phyloP scores from a whole-genome alignment of 352 stramenopile species.

The Pythium coloratum region DNA sequence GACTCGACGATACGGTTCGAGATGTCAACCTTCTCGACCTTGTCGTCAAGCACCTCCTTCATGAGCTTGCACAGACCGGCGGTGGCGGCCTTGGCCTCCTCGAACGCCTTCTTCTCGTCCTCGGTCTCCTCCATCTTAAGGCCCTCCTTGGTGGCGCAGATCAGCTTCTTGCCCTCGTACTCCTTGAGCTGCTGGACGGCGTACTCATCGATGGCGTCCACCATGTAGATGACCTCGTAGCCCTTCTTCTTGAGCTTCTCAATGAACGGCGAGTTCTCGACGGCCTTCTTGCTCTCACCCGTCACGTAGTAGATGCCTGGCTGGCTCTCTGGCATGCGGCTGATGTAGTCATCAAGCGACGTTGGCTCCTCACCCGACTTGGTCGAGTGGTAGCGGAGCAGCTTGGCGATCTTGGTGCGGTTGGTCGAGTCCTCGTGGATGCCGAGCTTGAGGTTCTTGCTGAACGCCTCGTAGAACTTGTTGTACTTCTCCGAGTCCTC shows the following conservation, averaged over 20 bases:
- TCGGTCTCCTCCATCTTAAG: conserved; percentile 96
- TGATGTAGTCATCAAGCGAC: conserved; percentile 99
- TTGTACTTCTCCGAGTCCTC: conserved; percentile 98
- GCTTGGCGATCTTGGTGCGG: conserved; percentile 98
- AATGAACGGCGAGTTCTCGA: conserved; percentile 99
- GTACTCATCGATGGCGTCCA: conserved; percentile 99
- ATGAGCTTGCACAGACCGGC: conserved; percentile 99
- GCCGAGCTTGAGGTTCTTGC: conserved; percentile 99
- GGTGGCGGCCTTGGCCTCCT: conserved; percentile 98
- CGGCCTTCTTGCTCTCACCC: conserved; percentile 98
- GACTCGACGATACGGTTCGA: conserved; percentile 99
- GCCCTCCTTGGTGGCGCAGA: conserved; percentile 98
- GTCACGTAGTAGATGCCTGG: conserved; percentile 99
- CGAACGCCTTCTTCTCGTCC: conserved; percentile 98
- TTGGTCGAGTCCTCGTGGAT: conserved; percentile 99
- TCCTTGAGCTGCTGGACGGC: conserved; percentile 99
- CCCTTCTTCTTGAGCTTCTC: conserved; percentile 99
- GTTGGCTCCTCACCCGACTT: conserved; percentile 98
- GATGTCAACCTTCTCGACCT: conserved; percentile 99
- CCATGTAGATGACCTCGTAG: conserved; percentile 99
- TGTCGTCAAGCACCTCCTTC: conserved; percentile 99
- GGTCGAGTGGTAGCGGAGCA: conserved; percentile 98
- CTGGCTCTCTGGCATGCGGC: conserved; percentile 95
- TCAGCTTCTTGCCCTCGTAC: conserved; percentile 99
- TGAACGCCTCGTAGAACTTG: conserved; percentile 99